Evolutionary conservation across 2,329 filamentous ascomycete genomes (phyloP), one percentile per base, ranked within the genome.

Genomic region (Trichophyton verrucosum): DNA sequence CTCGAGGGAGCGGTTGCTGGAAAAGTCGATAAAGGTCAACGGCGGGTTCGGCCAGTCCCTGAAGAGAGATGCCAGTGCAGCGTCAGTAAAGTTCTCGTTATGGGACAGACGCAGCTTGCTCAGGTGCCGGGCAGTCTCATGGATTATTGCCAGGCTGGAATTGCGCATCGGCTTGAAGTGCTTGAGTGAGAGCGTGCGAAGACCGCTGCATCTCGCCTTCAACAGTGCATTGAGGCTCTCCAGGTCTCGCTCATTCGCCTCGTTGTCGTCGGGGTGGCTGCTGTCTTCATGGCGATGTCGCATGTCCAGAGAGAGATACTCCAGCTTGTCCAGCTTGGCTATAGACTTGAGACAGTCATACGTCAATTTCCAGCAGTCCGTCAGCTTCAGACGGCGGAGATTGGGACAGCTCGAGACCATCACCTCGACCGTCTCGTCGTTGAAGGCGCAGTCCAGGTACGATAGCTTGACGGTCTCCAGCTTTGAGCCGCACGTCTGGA

Each of bases 371-470:
- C 90, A 88, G 72, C 94, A 95, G 68, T 90, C 83, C 66, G 85
- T 84, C 40, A 96, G 77, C 73, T 96, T 96, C 58, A 97, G 78
- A 2, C 88, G 85, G 56, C 78, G 79, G 13, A 97, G 78, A 22
- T 84, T 81, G 0, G 85, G 84, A 66, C 89, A 92, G 62, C 81
- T 75, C 5, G 79, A 76, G 24, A 80, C 78, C 62, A 96, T 77
- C n/a, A 80, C 72, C 13, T 77, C 71, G 0, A 94, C 76, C 0
- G 83, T 83, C 6, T 87, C 81, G 63, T 96, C 86, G 46, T 86
- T 84, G 65, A 97, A 87, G 36, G 91, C 85, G 59, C 81, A 86
- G 71, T 96, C 91, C 0, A 94, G 87, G 74, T 87, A 91, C 68
- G 90, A 91, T 1, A 96, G 80, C 67, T 91, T 88, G 20, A 97